phyloP scores from a whole-genome alignment of 192 early-diverging fungal species.

The Coemansia sp. region DNA sequence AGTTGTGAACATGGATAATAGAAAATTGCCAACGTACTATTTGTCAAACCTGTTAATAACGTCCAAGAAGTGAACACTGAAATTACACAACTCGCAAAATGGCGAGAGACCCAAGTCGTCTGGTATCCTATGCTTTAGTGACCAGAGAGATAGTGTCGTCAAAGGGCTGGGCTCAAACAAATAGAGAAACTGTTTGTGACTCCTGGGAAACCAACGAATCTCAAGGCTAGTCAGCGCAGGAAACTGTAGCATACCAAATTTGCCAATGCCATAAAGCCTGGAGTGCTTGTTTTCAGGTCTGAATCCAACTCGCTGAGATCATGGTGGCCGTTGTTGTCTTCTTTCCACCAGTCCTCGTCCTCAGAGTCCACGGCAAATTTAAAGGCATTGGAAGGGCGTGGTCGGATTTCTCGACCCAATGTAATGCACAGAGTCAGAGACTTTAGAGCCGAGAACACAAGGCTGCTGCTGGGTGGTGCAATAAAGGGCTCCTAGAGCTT shows the following conservation, averaged over 20 bases:
- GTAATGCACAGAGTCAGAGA: constrained; percentile 12
- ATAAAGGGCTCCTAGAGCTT: constrained; percentile 11
- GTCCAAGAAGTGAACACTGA: constrained; percentile 12
- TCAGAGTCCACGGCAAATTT: neutral
- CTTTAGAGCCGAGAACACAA: constrained; percentile 13
- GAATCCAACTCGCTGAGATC: too few species aligned
- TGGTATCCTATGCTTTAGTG: constrained; percentile 12
- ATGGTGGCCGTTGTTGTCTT: neutral
- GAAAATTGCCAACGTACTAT: neutral
- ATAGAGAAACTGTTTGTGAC: neutral
- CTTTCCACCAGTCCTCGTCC: neutral
- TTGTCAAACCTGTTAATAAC: neutral
- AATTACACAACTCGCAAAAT: constrained; percentile 5
- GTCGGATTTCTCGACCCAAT: neutral
- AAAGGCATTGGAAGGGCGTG: neutral
- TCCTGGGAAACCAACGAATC: constrained; percentile 14
- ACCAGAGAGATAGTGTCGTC: constrained; percentile 7
- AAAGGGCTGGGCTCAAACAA: constrained; percentile 18
- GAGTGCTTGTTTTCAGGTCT: neutral
- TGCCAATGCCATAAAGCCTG: neutral
- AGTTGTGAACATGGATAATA: neutral
- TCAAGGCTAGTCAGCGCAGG: constrained; percentile 14
- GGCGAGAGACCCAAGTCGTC: neutral
- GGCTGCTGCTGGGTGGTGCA: neutral
- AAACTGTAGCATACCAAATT: constrained; percentile 12